phyloP scores from a whole-genome alignment of 2,329 filamentous ascomycete species.

The Fusarium devonianum region DNA sequence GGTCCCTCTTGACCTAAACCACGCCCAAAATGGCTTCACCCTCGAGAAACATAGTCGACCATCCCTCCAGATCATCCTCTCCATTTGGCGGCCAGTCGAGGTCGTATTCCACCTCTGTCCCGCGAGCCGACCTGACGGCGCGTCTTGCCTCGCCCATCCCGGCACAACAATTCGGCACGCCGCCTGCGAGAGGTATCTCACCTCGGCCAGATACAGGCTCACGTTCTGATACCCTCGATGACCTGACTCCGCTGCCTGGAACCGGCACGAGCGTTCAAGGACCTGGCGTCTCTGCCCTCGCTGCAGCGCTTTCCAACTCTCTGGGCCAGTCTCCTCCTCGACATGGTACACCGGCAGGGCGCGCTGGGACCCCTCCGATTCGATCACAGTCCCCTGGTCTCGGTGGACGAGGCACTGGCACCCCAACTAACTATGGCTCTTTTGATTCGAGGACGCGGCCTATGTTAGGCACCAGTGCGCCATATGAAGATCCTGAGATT shows the following conservation, averaged over 20 bases:
- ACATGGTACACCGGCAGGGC: slow-evolving; percentile 69
- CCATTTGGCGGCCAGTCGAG: slow-evolving; percentile 55
- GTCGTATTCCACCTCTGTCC: slow-evolving; percentile 59
- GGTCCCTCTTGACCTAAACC: slow-evolving; percentile 21
- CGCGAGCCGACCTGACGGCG: slow-evolving; percentile 66
- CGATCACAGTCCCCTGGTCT: slow-evolving; percentile 51
- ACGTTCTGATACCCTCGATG: slow-evolving; percentile 46
- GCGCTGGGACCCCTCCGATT: slow-evolving; percentile 64
- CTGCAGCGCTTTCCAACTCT: slow-evolving; percentile 82
- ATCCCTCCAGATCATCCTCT: slow-evolving; percentile 55
- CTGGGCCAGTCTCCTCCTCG: slow-evolving; percentile 73
- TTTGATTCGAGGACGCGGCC: slow-evolving; percentile 73
- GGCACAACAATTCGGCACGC: slow-evolving; percentile 48
- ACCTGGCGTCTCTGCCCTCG: slow-evolving; percentile 86
- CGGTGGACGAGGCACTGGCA: slow-evolving; percentile 52
- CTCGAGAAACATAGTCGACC: slow-evolving; percentile 48
- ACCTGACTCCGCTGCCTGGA: slow-evolving; percentile 70
- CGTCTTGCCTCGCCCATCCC: slow-evolving; percentile 66
- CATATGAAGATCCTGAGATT: slow-evolving; percentile 89
- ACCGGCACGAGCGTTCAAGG: slow-evolving; percentile 71
- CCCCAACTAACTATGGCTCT: slow-evolving; percentile 82
- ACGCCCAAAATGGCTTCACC: slow-evolving; percentile 48
- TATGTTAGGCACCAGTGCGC: slow-evolving; percentile 57
- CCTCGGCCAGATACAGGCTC: slow-evolving; percentile 38
- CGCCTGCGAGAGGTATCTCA: slow-evolving; percentile 48